Evolutionary conservation across 73 alveolate species (phyloP).

Genomic region (Paramecium sonneborni): DNA sequence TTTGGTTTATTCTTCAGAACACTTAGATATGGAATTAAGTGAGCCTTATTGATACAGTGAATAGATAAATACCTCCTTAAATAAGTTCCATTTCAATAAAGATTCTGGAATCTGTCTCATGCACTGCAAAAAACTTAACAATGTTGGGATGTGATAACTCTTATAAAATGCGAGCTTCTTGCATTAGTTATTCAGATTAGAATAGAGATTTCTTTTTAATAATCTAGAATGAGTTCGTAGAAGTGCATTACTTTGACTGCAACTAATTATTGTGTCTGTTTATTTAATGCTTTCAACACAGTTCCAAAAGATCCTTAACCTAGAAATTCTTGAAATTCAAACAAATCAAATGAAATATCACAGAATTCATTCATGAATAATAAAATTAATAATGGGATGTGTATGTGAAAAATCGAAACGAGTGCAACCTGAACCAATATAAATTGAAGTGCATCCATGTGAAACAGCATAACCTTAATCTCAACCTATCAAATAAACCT

Average conservation of each 20-base stretch:
- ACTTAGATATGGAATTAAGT: background rate
- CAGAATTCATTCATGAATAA: background rate
- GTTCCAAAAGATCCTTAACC: conserved; percentile 81
- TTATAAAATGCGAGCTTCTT: conserved; percentile 72
- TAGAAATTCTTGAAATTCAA: conserved; percentile 64
- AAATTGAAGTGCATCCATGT: background rate
- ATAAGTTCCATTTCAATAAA: conserved; percentile 78
- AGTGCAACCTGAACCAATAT: background rate
- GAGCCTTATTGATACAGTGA: conserved; percentile 54
- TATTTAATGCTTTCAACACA: conserved; percentile 75
- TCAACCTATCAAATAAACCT: background rate
- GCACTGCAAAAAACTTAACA: conserved; percentile 76
- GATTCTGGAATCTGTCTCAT: conserved; percentile 61
- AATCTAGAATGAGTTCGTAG: background rate
- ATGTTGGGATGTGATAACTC: conserved; percentile 77
- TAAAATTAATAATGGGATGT: conserved; percentile 3
- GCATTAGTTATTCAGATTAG: conserved; percentile 56
- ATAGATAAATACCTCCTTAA: conserved; percentile 68
- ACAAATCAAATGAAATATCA: conserved; percentile 24
- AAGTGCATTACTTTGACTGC: conserved; percentile 73
- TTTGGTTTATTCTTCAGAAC: conserved; percentile 55
- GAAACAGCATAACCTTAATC: background rate
- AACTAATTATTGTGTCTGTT: conserved; percentile 61
- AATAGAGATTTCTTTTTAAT: conserved; percentile 56
- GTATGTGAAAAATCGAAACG: background rate